Evolutionary conservation across 2,329 filamentous ascomycete species (phyloP), one percentile per base, ranked within the genome.

Genomic region (Sordariomycetes sp.): DNA sequence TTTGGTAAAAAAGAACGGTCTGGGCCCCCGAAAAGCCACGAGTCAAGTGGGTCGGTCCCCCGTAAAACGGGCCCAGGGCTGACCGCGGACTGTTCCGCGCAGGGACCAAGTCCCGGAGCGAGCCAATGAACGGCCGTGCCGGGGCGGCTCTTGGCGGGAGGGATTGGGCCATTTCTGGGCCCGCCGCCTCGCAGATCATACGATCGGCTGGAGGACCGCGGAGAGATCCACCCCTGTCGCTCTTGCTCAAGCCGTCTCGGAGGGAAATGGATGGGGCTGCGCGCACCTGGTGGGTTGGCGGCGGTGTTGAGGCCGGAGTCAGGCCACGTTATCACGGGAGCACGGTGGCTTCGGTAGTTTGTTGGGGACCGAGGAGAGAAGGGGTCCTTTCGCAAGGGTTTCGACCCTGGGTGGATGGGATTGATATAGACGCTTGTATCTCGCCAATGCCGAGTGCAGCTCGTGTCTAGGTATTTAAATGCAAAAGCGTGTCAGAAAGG

Each of bases 171-270:
- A 58, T 58, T 58, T 58, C 8, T 22, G 22, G 46, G 34, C 18
- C 34, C 35, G 34, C 34, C 54, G 56, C 56, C 56, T 58, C 50
- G 56, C 35, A 24, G 25, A 58, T 58, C 56, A 58, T 58, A 58
- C 56, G 56, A 58, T 58, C 50, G 40, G 34, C 8, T 20, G n/a
- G 16, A 25, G 22, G 40, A 22, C 35, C 35, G 8, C 28, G 46
- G 43, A 37, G 20, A 22, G 32, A 57, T 57, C 51, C 51, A 18
- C 51, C 43, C 55, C 18, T n/a, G 18, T 56, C 16, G 16, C 46
- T 12, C 46, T 24, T 14, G 4, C 20, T 14, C 46, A 12, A 16
- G 12, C 37, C 37, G 14, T 43, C 8, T 32, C 28, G 4, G 28
- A 32, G 28, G n/a, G n/a, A n/a, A n/a, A n/a, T n/a, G n/a, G n/a